Base-by-base conservation (phyloP, 1,139 yeast genomes). In the Saccharomyces hybrid region DNA sequence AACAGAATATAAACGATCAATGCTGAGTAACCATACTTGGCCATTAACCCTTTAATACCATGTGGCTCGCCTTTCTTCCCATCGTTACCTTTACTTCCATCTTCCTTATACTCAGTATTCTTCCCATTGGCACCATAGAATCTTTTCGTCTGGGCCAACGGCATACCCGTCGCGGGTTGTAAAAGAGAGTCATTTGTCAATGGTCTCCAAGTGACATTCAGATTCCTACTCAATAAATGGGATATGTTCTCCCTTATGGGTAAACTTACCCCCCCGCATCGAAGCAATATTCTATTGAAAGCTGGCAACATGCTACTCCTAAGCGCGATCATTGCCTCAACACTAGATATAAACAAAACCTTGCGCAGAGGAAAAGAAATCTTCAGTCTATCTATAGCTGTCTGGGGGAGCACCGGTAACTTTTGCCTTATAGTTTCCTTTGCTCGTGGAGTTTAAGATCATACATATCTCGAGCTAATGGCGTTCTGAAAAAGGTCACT, bases 11-110 rank as follows among this genome's bases (percentile, higher is more conserved):
- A 93, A 0, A 93, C 90, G 13, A 89, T 97, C 23, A 93, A 73
- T 0, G 97, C 98, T 6, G 95, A 82, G 74, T 85, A 88, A 0
- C 99, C 99, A 69, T 93, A 93, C 67, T 87, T 86, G 65, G 86
- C 84, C 70, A 88, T 79, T 59, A 93, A 75, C 5, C 81, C 86
- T 69, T 82, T 87, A 34, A 68, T 57, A 7, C 68, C 64, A 27
- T 58, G 63, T 7, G 62, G 48, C 48, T 56, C 47, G 52, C 38
- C 47, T 13, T 26, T 14, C 16, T 25, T 13, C 13, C 14, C 42
- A 13, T n/a, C 38, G n/a, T 32, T n/a, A 32, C 38, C n/a, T 32
- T 32, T 32, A 32, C 14, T 32, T 32, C 20, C 20, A 32, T 32
- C 38, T 32, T 32, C 38, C 38, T 32, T 32, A 32, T 13, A 32